Conservation (phyloP, 495 filamentous ascomycete species). For the Xylaria palmicola region DNA sequence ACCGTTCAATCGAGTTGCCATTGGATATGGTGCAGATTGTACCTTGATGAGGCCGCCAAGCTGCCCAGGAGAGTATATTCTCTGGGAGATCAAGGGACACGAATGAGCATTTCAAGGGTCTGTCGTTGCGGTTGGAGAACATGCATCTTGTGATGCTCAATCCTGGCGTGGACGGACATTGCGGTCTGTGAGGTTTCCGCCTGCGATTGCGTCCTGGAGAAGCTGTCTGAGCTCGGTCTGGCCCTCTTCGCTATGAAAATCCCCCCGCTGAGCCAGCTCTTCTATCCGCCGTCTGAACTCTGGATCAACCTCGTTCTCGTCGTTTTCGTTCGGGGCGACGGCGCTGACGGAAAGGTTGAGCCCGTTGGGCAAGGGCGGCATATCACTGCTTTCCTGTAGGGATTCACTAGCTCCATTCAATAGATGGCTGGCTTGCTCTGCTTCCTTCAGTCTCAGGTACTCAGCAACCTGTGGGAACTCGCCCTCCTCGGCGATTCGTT, state of each 20-base stretch:
- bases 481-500: conserved; percentile 68
- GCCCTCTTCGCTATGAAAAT: conserved; percentile 68
- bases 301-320: conserved; percentile 59
- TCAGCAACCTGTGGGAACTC: conserved; percentile 67
- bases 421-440: conserved; percentile 21
- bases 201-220: conserved; percentile 65
- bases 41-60: conserved; percentile 47
- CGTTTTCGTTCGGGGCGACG: conserved; percentile 60
- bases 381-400: conserved; percentile 19
- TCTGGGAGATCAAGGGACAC: conserved; percentile 52
- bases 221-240: conserved; percentile 68
- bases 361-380: conserved; percentile 62
- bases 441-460: conserved; percentile 59
- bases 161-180: conserved; percentile 62
- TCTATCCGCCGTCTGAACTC: conserved; percentile 75
- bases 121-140: neutral
- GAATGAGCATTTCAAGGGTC: conserved; percentile 30
- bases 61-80: conserved; percentile 47
- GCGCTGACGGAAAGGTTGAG: conserved; percentile 66
- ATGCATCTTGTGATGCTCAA: conserved; percentile 30
- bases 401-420: conserved; percentile 24
- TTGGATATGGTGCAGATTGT: conserved; percentile 43
- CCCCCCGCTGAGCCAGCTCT: conserved; percentile 67
- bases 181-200: conserved; percentile 54
- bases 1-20: conserved; percentile 44